Base-by-base conservation (phyloP, 1,139 yeast species). In the Taphrina wiesneri region DNA sequence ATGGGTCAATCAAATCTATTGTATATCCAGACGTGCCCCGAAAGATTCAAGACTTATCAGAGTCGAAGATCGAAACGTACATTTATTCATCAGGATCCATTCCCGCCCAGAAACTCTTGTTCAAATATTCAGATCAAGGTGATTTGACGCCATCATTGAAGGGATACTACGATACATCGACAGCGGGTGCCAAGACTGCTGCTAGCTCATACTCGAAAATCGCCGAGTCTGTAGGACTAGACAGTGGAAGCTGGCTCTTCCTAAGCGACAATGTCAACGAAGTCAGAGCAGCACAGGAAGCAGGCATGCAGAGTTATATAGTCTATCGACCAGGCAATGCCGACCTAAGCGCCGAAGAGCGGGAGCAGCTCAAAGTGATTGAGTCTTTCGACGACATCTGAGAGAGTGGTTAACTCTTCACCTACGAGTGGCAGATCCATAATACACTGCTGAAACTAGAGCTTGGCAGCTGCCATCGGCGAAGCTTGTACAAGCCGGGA, bases 51-150 rank as follows among this genome's bases (percentile, higher is more conserved):
- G 66, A 46, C 28, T 28, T 60, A 45, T 45, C 67, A 4, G 28
- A 26, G 43, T n/a, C 70, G 9, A 72, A 72, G 0, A 70, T 72
- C 28, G 77, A 78, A 5, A 79, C 90, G 0, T 89, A 81, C 74
- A 90, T 92, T 21, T 92, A 92, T 76, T 90, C 97, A 0, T 88
- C 96, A n/a, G 98, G 98, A 0, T 87, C 95, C 62, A 85, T 92
- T 39, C 83, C 85, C 67, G 97, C 97, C 0, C 98, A 92, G 73
- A 86, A 86, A 70, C 77, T 91, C 68, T 78, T 92, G 67, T 90
- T 92, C 73, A 81, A 81, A 0, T 83, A 89, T 74, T 92, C 88
- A 4, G 76, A 77, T 56, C 69, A 69, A 5, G 74, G 75, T 25
- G 73, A 75, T 41, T 75, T 90, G 73, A 88, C 84, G 63, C 75